Evolutionary conservation across 352 stramenopile genomes (phyloP), one percentile per base, ranked within the genome.

Genomic region (Hyaloperonospora brassicae): DNA sequence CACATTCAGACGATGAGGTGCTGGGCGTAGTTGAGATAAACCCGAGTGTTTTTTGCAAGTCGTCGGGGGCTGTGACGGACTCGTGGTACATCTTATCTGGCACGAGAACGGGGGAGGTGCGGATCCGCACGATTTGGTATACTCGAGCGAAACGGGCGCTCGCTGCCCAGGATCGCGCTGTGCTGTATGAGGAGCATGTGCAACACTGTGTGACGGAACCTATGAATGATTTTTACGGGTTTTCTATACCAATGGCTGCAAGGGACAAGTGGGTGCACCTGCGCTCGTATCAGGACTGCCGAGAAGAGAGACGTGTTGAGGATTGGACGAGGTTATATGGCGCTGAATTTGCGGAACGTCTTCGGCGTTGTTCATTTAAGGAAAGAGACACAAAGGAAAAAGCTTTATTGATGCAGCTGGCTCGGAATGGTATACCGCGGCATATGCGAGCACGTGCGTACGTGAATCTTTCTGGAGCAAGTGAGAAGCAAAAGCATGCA

Each of bases 381-480:
- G 47, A 71, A 34, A 69, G 64, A 22, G 57, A 70, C 12, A 66
- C 56, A 5, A 57, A 59, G 21, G 64, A 69, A 44, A 69, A 69
- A 58, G 40, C 51, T 5, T 51, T 73, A n/a, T 42, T 77, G 2
- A 42, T 79, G 5, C 50, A 70, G 45, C 42, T 89, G 4, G 64
- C 66, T 39, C 64, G 70, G 7, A 62, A 62, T 55, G 81, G 81
- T 5, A 76, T 91, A 12, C 79, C 81, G 17, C 71, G 76, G 0
- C 70, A 80, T 30, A 78, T 80, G 66, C 72, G 81, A 34, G 64
- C 87, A 55, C 63, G 62, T 12, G 77, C 87, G 17, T 91, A 91
- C 39, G 85, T 89, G 73, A 72, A 68, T 45, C 65, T 88, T 35
- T 87, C 78, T 50, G 74, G 74, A 13, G 70, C 76, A 2, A 55